phyloP scores from a whole-genome alignment of 106 monocot genomes.

The Dendrobium chrysotoxum region DNA sequence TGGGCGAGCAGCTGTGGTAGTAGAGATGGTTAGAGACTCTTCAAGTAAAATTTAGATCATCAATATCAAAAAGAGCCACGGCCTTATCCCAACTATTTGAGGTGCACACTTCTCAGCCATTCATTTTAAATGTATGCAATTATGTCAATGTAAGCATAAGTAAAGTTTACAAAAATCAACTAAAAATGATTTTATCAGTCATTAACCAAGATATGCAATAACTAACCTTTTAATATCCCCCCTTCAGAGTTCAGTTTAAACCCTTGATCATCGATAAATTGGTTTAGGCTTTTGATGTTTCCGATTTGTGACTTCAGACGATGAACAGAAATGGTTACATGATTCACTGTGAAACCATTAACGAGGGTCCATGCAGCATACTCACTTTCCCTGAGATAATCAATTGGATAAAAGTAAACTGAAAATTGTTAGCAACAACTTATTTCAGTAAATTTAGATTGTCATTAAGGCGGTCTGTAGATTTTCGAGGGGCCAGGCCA shows the following conservation, averaged over 20 bases:
- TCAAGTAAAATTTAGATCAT: neutral
- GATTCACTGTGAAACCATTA: slow-evolving; percentile 96
- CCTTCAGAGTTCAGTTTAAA: slow-evolving; percentile 96
- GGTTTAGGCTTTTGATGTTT: slow-evolving; percentile 63
- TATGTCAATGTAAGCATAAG: neutral
- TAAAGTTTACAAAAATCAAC: neutral
- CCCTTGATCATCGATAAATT: slow-evolving; percentile 81
- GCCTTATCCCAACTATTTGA: neutral
- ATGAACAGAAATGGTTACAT: slow-evolving; percentile 93
- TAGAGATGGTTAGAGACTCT: neutral
- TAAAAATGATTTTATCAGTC: neutral
- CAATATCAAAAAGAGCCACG: neutral
- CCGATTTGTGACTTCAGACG: slow-evolving; percentile 73
- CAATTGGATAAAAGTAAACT: neutral
- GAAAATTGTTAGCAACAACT: neutral
- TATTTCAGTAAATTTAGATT: neutral
- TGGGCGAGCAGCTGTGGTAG: no score
- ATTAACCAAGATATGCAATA: neutral
- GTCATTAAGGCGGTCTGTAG: neutral
- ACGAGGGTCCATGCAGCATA: slow-evolving; percentile 99
- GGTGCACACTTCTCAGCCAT: slow-evolving; percentile 1
- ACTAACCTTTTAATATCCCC: slow-evolving; percentile 80
- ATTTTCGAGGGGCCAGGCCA: neutral
- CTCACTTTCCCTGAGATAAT: slow-evolving; percentile 80
- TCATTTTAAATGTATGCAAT: neutral